Percentiles rank a stretch among this genome's conserved stretches.
These are phyloP conservation scores for Marasmius fiardii DNA, from an alignment of 1,284 basidiomycete genomes.

Conservation along the genomic window DNA sequence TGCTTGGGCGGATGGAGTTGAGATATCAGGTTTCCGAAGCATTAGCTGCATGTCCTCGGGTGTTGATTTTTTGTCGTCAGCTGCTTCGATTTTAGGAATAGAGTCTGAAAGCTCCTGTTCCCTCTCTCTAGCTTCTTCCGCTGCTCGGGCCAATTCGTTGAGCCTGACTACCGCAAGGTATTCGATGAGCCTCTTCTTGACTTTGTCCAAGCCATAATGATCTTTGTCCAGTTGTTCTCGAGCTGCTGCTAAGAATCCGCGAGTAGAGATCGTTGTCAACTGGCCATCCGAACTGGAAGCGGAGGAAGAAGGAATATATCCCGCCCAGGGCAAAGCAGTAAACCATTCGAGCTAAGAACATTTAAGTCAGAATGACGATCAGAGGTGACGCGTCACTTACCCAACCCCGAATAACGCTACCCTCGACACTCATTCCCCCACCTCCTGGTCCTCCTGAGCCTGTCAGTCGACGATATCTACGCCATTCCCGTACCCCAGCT, in stretches of 20 bases:
- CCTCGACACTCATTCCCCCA: conserved; percentile 55
- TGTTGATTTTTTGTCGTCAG: conserved; percentile 14
- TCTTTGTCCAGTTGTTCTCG: conserved; percentile 80
- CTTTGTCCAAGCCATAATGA: conserved; percentile 86
- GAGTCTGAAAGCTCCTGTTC: conserved; percentile 11
- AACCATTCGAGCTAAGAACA: conserved; percentile 76
- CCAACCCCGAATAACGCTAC: conserved; percentile 75
- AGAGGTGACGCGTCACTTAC: conserved; percentile 36
- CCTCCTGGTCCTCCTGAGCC: conserved; percentile 11
- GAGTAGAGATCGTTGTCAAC: conserved; percentile 33
- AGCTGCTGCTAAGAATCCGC: conserved; percentile 58
- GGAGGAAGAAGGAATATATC: conserved; percentile 19
- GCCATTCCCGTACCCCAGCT: conserved; percentile 82
- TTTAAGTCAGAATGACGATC: conserved; percentile 21
- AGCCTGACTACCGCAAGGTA: conserved; percentile 87
- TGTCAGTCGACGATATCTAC: conserved; percentile 69
- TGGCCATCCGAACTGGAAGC: conserved; percentile 26
- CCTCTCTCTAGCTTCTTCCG: conserved; percentile 21
- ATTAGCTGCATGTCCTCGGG: conserved; percentile 18
- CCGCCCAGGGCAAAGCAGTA: conserved; percentile 75
- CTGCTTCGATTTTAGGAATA: conserved; percentile 15
- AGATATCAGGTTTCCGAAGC: conserved; percentile 10
- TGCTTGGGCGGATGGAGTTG: conserved; percentile 7
- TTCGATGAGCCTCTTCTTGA: conserved; percentile 88
- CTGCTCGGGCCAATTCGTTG: conserved; percentile 56